Percentiles rank a stretch among this genome's conserved stretches.
These are phyloP conservation scores for Juncus inflexus DNA, from an alignment of 176 grass and related monocot genomes.

Conservation along the genomic window DNA sequence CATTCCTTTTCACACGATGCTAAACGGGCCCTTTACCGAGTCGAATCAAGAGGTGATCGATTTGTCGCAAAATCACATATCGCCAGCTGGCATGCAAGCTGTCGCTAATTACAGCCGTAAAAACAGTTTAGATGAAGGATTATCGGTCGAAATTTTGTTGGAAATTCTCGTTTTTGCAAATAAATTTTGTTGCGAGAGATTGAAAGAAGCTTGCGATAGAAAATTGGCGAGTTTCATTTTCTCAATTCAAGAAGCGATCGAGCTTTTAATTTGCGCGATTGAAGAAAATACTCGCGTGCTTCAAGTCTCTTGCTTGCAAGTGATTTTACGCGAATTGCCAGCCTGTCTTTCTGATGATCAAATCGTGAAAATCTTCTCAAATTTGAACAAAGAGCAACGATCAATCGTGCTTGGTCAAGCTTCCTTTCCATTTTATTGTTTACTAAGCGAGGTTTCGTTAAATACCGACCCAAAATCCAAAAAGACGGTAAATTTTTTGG, in stretches of 20 bases:
- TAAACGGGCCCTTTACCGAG: constrained; percentile 87
- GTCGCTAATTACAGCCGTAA: constrained; percentile 60
- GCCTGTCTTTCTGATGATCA: constrained; percentile 60
- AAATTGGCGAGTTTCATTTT: constrained; percentile 71
- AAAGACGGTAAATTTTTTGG: constrained; percentile 42
- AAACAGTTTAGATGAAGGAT: constrained; percentile 39
- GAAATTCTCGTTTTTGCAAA: constrained; percentile 80
- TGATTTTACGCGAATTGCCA: constrained; percentile 70
- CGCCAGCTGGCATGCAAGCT: constrained; percentile 56
- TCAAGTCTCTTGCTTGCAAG: constrained; percentile 69
- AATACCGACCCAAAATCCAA: constrained; percentile 60
- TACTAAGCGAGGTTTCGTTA: constrained; percentile 79
- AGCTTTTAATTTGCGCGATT: constrained; percentile 65
- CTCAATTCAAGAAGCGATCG: constrained; percentile 71
- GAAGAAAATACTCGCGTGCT: constrained; percentile 77
- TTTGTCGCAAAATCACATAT: constrained; percentile 82
- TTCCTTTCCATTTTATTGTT: constrained; percentile 74
- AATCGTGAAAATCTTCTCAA: constrained; percentile 64
- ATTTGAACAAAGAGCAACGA: constrained; percentile 49
- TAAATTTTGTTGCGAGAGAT: constrained; percentile 80
- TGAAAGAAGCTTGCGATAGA: constrained; percentile 80
- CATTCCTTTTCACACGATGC: constrained; percentile 77
- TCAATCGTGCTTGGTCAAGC: constrained; percentile 49
- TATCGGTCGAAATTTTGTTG: constrained; percentile 63
- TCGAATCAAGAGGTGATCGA: constrained; percentile 79